Conservation (phyloP, 192 early-diverging fungal species). For the Funneliformis geosporum region DNA sequence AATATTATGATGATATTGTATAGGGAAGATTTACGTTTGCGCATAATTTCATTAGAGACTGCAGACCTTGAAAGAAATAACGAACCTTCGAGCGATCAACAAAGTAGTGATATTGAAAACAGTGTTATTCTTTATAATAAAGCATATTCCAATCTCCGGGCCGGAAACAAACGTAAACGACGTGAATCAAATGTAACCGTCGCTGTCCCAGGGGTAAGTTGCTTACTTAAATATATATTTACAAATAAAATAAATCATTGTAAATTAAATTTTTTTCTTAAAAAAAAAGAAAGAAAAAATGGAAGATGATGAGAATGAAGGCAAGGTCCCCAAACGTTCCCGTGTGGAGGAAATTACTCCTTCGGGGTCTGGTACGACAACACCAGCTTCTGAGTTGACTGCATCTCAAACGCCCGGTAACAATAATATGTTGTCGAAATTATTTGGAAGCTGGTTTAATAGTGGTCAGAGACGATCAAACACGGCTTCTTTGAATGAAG, state of each 20-base stretch:
- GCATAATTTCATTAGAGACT: constrained; percentile 5
- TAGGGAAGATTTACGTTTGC: not conserved
- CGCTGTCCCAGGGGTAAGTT: not conserved
- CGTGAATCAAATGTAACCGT: not conserved
- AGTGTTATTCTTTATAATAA: constrained; percentile 12
- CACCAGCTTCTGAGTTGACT: not conserved
- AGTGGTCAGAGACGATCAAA: not conserved
- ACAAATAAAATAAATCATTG: too few relatives aligned
- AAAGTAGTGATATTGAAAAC: constrained; percentile 3
- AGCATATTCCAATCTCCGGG: constrained; percentile 5
- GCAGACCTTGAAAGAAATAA: too few relatives aligned
- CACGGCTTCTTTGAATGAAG: too few relatives aligned
- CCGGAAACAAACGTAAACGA: constrained; percentile 1
- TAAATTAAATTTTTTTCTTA: too few relatives aligned
- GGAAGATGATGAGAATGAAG: not conserved
- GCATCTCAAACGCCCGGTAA: not conserved
- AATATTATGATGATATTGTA: not conserved
- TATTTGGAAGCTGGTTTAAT: not conserved
- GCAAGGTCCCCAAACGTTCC: not conserved
- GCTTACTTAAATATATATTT: too few relatives aligned
- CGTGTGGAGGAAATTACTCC: not conserved
- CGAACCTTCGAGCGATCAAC: not conserved
- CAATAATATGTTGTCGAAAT: not conserved
- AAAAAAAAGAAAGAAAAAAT: not conserved
- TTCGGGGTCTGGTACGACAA: not conserved